Base-by-base conservation (phyloP, 1,284 basidiomycete species). In the Ceratobasidium sp. region DNA sequence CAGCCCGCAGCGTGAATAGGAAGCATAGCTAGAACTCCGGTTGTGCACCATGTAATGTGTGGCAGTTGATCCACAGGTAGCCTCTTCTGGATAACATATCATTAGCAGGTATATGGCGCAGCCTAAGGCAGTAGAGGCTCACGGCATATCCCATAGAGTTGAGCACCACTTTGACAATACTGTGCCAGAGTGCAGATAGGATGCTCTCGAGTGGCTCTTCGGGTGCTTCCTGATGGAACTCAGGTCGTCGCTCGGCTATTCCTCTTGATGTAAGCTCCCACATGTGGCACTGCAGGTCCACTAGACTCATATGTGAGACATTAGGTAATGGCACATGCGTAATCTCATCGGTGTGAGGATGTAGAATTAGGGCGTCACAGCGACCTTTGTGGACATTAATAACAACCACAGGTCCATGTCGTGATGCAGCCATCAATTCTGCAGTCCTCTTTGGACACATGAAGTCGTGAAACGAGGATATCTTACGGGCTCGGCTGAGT, bases 301-400 rank as follows among this genome's bases (percentile, higher is more conserved):
- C 16, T 4, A 44, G 41, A 23, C 47, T 55, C 3, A 21, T 38
- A 18, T 46, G 28, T 1, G 35, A 26, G 41, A 57, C 26, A 14
- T 13, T 30, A 5, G 38, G 41, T 18, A 69, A 16, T 18, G 64
- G 52, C 18, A 69, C 64, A 46, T 54, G 50, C 5, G n/a, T 13
- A n/a, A 69, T 28, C 16, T 5, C 23, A 9, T 41, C 52, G 16
- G 30, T 41, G 18, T 32, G 41, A n/a, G 57, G 32, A 4, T 16
- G 41, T 11, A 71, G 26, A 1, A 61, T 43, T 14, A 71, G 69
- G 6, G 69, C 69, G 41, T 71, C 69, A 44, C 57, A 71, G 14
- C 46, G 57, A 35, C 32, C 50, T 58, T 38, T 14, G 23, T 71
- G 66, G 9, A 38, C 32, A 26, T 71, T 71, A 7, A 71, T 35